phyloP scores from a whole-genome alignment of 2,329 filamentous ascomycete species.

The Capronia americana region DNA sequence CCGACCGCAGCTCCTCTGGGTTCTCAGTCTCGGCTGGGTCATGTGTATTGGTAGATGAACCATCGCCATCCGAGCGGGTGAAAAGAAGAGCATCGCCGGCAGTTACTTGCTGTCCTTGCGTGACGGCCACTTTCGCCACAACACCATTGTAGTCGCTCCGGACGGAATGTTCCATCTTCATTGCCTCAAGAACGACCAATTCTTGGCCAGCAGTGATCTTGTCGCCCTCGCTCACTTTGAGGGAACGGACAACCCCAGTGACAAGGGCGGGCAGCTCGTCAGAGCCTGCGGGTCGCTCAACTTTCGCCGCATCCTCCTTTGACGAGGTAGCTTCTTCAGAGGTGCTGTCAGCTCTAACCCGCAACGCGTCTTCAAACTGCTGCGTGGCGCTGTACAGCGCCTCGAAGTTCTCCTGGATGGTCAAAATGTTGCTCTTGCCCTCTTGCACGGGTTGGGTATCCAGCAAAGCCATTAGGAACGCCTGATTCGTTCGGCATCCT shows the following conservation, averaged over 20 bases:
- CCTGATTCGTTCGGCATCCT: constrained; percentile 62
- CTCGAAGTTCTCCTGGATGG: constrained; percentile 34
- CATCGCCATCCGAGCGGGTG: constrained; percentile 28
- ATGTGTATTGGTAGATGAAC: constrained; percentile 28
- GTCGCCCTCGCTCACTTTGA: constrained; percentile 33
- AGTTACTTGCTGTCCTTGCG: constrained; percentile 34
- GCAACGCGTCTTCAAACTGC: constrained; percentile 31
- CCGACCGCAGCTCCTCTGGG: constrained; percentile 32
- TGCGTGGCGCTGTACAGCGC: constrained; percentile 31
- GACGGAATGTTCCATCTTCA: constrained; percentile 37
- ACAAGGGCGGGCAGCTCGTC: constrained; percentile 31
- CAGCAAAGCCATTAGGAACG: constrained; percentile 34
- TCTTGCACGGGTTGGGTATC: constrained; percentile 27
- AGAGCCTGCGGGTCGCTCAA: constrained; percentile 34
- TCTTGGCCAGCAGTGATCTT: constrained; percentile 36
- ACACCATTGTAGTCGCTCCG: constrained; percentile 32
- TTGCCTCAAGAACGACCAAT: constrained; percentile 33
- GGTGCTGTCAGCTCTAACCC: constrained; percentile 22
- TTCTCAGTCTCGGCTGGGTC: constrained; percentile 28
- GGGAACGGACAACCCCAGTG: constrained; percentile 33
- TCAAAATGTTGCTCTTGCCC: constrained; percentile 35
- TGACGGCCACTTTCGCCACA: constrained; percentile 33
- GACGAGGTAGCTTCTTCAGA: constrained; percentile 25
- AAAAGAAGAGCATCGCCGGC: constrained; percentile 34
- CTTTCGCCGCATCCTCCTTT: constrained; percentile 25